Conservation (phyloP, 2,329 filamentous ascomycete genomes). For the Pyrenophora graminea region DNA sequence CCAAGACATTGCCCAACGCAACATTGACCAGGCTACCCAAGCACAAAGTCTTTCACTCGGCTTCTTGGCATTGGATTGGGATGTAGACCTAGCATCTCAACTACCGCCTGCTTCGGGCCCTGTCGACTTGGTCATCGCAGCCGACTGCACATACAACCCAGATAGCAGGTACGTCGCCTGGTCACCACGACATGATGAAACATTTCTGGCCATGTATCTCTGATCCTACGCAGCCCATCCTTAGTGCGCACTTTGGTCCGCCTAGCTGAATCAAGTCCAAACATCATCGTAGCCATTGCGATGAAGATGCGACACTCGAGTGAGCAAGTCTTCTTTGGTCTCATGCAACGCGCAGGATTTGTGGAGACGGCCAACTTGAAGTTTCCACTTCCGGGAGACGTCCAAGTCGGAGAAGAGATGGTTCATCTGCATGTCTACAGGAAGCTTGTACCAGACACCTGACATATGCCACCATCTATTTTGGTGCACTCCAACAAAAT, state of each 20-base stretch:
- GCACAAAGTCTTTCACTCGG: constrained; percentile 50
- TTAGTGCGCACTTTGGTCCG: constrained; percentile 62
- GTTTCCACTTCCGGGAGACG: constrained; percentile 36
- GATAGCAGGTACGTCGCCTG: constrained; percentile 54
- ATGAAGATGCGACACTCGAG: constrained; percentile 71
- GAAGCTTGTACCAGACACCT: background rate
- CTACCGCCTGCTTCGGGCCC: constrained; percentile 1
- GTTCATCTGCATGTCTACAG: constrained; percentile 32
- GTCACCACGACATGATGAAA: background rate
- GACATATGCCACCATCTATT: no score
- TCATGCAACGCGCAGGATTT: constrained; percentile 48
- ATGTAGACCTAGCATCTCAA: constrained; percentile 52
- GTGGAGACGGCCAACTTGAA: constrained; percentile 13
- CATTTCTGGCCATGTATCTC: background rate
- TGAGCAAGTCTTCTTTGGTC: constrained; percentile 67
- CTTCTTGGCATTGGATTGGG: constrained; percentile 67
- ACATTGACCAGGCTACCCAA: constrained; percentile 54
- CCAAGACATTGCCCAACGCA: constrained; percentile 61
- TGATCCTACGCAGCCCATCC: constrained; percentile 53
- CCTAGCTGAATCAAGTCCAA: constrained; percentile 55
- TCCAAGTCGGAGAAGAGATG: constrained; percentile 28
- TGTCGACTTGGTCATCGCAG: constrained; percentile 66
- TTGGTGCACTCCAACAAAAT: no score
- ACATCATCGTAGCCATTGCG: constrained; percentile 60
- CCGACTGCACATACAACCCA: constrained; percentile 75